A percentile compares a stretch with the other conserved stretches of the same genome.
phyloP scores from a whole-genome alignment of 2,329 filamentous ascomycete species.

The Shiraia bambusicola region DNA sequence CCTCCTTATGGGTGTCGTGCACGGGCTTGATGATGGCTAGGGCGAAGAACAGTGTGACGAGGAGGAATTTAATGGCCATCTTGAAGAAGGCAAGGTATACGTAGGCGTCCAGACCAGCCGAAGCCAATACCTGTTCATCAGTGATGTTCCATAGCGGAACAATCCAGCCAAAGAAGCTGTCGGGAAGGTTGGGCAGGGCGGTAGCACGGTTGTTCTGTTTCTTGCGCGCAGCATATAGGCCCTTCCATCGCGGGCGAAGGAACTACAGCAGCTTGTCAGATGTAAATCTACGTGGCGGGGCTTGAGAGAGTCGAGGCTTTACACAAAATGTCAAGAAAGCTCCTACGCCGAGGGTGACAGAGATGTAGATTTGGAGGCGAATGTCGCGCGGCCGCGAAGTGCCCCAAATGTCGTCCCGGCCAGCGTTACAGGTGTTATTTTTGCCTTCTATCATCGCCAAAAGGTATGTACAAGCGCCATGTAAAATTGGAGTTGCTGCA shows the following conservation, averaged over 20 bases:
- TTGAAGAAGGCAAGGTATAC: conserved; percentile 97
- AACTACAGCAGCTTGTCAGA: conserved; percentile 56
- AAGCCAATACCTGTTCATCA: conserved; percentile 85
- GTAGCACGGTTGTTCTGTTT: conserved; percentile 67
- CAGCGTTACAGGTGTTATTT: conserved; percentile 19
- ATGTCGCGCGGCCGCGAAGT: conserved; percentile 48
- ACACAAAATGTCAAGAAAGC: conserved; percentile 79
- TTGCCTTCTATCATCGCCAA: conserved; percentile 23
- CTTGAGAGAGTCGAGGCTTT: conserved; percentile 36
- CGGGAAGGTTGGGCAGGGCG: conserved; percentile 74
- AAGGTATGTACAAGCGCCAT: conserved; percentile 12
- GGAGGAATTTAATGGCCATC: conserved; percentile 84
- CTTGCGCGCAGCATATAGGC: conserved; percentile 86
- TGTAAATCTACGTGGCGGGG: not conserved
- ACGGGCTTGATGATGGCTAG: conserved; percentile 80
- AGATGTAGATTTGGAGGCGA: conserved; percentile 68
- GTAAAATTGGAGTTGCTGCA: conserved; percentile 6
- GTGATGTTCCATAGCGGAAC: conserved; percentile 79
- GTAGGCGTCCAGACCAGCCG: conserved; percentile 91
- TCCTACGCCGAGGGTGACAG: conserved; percentile 66
- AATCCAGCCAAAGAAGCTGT: conserved; percentile 92
- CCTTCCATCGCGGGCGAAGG: conserved; percentile 86
- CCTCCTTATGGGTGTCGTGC: conserved; percentile 63
- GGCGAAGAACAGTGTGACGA: conserved; percentile 78
- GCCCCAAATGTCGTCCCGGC: conserved; percentile 33